Conservation (phyloP, 2,329 filamentous ascomycete genomes). For the Diaporthe caulivora region DNA sequence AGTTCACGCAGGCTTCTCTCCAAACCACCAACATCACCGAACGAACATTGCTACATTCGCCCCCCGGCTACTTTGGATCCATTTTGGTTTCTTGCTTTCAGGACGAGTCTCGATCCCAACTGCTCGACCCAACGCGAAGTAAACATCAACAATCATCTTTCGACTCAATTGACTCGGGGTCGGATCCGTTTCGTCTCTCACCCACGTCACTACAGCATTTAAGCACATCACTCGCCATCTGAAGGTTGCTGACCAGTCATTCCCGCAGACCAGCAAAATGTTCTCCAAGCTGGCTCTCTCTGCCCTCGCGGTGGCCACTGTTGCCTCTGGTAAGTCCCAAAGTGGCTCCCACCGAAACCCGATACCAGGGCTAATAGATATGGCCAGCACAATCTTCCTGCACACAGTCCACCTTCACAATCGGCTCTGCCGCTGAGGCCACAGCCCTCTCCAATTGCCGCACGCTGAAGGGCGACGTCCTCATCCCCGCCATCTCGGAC, state of each 20-base stretch:
- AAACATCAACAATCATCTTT: slow-evolving; percentile 37
- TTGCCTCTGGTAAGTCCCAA: slow-evolving; percentile 53
- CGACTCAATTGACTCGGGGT: not conserved
- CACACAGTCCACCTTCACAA: slow-evolving; percentile 59
- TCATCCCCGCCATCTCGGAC: slow-evolving; percentile 68
- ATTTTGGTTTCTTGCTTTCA: slow-evolving; percentile 22
- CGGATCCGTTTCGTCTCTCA: not conserved
- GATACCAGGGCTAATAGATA: slow-evolving; percentile 32
- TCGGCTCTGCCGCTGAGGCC: slow-evolving; percentile 75
- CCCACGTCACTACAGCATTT: not conserved
- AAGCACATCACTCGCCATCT: not conserved
- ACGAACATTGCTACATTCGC: slow-evolving; percentile 33
- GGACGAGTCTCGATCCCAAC: not conserved
- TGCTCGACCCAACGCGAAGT: slow-evolving; percentile 31
- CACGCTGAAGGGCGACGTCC: slow-evolving; percentile 77
- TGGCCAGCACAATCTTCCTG: slow-evolving; percentile 51
- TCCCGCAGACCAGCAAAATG: slow-evolving; percentile 54
- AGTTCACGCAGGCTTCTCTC: slow-evolving; percentile 26
- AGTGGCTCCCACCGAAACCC: not conserved
- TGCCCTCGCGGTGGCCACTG: slow-evolving; percentile 55
- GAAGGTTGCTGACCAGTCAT: slow-evolving; percentile 38
- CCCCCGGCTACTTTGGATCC: slow-evolving; percentile 8
- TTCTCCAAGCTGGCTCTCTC: slow-evolving; percentile 56
- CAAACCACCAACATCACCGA: slow-evolving; percentile 29
- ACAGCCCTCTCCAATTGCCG: slow-evolving; percentile 71